These are phyloP conservation scores for Neofusicoccum ribis DNA, from an alignment of 2,329 filamentous ascomycete genomes.

Conservation along the genomic window DNA sequence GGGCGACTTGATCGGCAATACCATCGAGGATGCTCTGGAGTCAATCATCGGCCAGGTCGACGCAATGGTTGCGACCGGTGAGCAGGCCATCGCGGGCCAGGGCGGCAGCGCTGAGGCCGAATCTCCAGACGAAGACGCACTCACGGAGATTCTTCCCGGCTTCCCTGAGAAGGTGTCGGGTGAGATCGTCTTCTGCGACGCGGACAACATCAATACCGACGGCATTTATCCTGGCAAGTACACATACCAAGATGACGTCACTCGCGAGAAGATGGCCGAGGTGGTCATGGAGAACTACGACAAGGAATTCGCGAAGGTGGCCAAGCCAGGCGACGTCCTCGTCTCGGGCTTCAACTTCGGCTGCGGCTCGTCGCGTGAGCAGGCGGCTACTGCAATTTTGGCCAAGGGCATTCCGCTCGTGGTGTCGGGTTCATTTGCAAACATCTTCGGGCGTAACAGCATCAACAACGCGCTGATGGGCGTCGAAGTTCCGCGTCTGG, in stretches of 20 bases:
- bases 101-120: constrained; percentile 32
- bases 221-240: constrained; percentile 89
- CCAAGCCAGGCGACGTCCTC: constrained; percentile 73
- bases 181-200: constrained; percentile 85
- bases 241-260: constrained; percentile 86
- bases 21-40: constrained; percentile 69
- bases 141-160: constrained; percentile 75
- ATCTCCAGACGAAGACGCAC: constrained; percentile 35
- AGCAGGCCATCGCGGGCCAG: constrained; percentile 45
- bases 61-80: constrained; percentile 56
- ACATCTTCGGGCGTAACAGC: constrained; percentile 77
- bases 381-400: constrained; percentile 84
- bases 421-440: constrained; percentile 77
- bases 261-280: constrained; percentile 76
- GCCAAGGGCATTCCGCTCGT: constrained; percentile 80
- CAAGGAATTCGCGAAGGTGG: constrained; percentile 62
- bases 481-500: constrained; percentile 67
- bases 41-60: constrained; percentile 71
- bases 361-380: constrained; percentile 76
- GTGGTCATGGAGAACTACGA: constrained; percentile 98
- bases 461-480: constrained; percentile 79
- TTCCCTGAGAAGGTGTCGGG: constrained; percentile 82
- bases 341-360: constrained; percentile 90
- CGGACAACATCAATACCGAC: constrained; percentile 88
- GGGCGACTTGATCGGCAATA: constrained; percentile 65